Percentiles rank a stretch among this genome's conserved stretches.
These are phyloP conservation scores for Exophiala oligosperma DNA, from an alignment of 2,329 filamentous ascomycete species.

Conservation along the genomic window DNA sequence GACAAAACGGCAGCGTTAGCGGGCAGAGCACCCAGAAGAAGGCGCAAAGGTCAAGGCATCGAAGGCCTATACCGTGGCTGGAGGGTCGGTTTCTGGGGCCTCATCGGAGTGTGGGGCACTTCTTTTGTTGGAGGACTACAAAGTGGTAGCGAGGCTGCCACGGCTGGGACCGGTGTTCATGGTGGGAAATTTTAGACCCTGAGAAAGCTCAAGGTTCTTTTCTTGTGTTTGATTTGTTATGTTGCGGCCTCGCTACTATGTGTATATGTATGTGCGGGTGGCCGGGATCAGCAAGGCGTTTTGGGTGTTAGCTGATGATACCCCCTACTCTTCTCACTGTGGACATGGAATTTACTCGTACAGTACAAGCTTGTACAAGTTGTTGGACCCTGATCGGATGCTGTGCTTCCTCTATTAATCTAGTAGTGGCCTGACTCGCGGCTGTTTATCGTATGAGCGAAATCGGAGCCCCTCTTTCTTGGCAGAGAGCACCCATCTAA, in stretches of 20 bases:
- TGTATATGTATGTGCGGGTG: not conserved
- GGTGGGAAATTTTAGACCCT: constrained; percentile 27
- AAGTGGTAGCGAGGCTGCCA: constrained; percentile 20
- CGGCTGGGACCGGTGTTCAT: constrained; percentile 19
- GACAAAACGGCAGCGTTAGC: constrained; percentile 37
- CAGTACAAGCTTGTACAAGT: not conserved
- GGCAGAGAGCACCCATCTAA: constrained; percentile 32
- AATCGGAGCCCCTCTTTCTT: constrained; percentile 11
- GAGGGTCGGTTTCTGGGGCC: constrained; percentile 57
- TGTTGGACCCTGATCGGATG: no score
- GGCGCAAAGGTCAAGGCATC: constrained; percentile 55
- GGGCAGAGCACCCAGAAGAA: constrained; percentile 43
- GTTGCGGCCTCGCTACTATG: not conserved
- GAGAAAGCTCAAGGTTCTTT: not conserved
- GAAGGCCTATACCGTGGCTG: constrained; percentile 59
- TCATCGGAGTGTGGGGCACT: constrained; percentile 57
- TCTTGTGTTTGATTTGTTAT: not conserved
- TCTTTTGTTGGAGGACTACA: constrained; percentile 41
- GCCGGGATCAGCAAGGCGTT: constrained; percentile 5
- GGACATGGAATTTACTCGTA: not conserved
- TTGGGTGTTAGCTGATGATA: constrained; percentile 14
- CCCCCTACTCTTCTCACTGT: constrained; percentile 18
- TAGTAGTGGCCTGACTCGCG: constrained; percentile 1
- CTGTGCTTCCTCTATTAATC: not conserved
- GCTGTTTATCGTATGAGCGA: not conserved